These are phyloP conservation scores for Botrytis sinoallii DNA, from an alignment of 2,329 filamentous ascomycete genomes.

Conservation along the genomic window DNA sequence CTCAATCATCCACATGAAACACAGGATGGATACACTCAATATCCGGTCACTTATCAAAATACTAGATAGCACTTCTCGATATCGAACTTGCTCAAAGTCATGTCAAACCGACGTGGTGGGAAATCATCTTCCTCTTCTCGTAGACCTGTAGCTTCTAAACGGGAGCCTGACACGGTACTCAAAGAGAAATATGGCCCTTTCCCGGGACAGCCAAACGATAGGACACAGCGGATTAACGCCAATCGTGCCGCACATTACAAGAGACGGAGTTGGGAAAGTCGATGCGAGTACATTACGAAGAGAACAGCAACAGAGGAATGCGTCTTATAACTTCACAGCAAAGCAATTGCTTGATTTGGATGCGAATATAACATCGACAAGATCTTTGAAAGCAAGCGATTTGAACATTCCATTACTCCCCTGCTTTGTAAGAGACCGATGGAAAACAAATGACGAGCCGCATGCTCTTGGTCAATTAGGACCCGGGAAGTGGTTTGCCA, in stretches of 20 bases:
- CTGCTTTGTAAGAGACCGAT: not conserved
- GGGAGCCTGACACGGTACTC: not conserved
- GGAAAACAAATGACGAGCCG: not conserved
- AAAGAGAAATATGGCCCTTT: not conserved
- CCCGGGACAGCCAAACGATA: not conserved
- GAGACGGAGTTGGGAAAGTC: not conserved
- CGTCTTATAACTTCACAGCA: not conserved
- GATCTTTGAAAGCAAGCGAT: not conserved
- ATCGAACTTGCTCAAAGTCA: not conserved
- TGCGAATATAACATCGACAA: slow-evolving; percentile 3
- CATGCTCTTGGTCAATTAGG: not conserved
- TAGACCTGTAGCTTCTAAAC: not conserved
- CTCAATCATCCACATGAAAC: not conserved
- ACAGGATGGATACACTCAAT: not conserved
- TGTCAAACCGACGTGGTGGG: not conserved
- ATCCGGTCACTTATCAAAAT: not conserved
- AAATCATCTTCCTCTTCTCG: not conserved
- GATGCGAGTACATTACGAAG: not conserved
- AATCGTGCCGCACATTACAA: not conserved
- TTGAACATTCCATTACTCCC: not conserved
- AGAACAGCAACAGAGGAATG: not conserved
- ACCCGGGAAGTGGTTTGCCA: not conserved
- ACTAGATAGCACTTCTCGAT: not conserved
- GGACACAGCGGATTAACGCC: slow-evolving; percentile 6
- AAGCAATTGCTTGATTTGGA: slow-evolving; percentile 11